Evolutionary conservation across 2,329 filamentous ascomycete species (phyloP).

Genomic region (Periconia sp.): DNA sequence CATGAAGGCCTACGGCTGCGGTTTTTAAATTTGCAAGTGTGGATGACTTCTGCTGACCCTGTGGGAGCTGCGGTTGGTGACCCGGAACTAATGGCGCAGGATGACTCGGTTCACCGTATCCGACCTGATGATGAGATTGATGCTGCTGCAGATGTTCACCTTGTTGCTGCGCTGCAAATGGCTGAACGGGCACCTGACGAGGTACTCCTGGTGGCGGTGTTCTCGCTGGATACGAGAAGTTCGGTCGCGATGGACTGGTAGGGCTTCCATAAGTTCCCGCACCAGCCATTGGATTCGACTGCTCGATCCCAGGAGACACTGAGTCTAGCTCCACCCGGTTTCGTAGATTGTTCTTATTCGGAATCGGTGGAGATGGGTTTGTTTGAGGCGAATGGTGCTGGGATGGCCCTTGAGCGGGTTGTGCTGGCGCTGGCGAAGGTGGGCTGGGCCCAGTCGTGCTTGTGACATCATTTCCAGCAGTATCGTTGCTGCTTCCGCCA

Average conservation of each 20-base stretch:
- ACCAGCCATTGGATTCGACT: conserved; percentile 41
- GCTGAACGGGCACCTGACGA: conserved; percentile 29
- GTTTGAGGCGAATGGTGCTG: conserved; percentile 11
- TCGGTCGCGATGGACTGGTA: conserved; percentile 33
- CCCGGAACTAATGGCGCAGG: conserved; percentile 30
- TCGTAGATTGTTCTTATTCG: conserved; percentile 42
- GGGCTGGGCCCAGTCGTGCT: conserved; percentile 42
- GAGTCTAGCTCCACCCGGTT: conserved; percentile 43
- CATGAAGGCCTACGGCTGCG: conserved; percentile 44
- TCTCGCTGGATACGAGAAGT: conserved; percentile 45
- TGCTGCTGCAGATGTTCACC: conserved; percentile 23
- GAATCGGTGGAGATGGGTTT: conserved; percentile 38
- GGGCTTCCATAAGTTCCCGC: conserved; percentile 33
- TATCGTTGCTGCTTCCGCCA: conserved; percentile 6
- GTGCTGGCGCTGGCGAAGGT: conserved; percentile 33
- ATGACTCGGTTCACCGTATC: conserved; percentile 20
- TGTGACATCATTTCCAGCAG: conserved; percentile 30
- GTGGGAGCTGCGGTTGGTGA: conserved; percentile 21
- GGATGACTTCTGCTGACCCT: conserved; percentile 19
- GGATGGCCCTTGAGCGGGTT: conserved; percentile 9
- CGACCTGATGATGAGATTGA: conserved; percentile 19
- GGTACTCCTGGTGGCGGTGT: conserved; percentile 39
- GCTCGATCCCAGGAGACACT: conserved; percentile 39
- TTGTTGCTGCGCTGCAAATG: neutral
- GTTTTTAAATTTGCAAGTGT: conserved; percentile 42